A percentile compares a stretch with the other conserved stretches of the same genome.
Conservation (phyloP, 2,329 filamentous ascomycete species). For the Raffaelea arxii region DNA sequence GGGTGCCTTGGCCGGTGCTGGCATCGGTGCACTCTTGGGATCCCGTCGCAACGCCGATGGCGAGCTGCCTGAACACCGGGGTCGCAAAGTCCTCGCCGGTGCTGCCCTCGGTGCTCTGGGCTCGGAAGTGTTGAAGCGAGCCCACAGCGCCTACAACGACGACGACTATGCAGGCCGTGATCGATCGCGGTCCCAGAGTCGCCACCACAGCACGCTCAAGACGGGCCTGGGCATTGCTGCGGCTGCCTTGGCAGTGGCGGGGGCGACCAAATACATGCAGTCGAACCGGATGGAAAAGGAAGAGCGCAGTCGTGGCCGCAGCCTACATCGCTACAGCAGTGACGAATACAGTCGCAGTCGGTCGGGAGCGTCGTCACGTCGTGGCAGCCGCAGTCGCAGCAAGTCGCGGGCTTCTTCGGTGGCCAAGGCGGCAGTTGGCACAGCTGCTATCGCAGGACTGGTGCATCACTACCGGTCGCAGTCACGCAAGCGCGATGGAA, state of each 20-base stretch:
- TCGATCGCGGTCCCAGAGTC: slow-evolving; percentile 23
- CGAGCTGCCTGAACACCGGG: slow-evolving; percentile 39
- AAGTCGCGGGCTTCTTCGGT: slow-evolving; percentile 36
- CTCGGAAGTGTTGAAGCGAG: slow-evolving; percentile 50
- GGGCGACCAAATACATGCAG: slow-evolving; percentile 55
- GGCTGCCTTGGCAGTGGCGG: slow-evolving; percentile 53
- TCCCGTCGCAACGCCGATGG: slow-evolving; percentile 43
- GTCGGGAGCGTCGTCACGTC: slow-evolving; percentile 28
- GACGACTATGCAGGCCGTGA: slow-evolving; percentile 20
- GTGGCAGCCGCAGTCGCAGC: slow-evolving; percentile 19
- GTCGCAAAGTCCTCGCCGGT: slow-evolving; percentile 50
- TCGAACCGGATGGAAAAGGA: slow-evolving; percentile 51
- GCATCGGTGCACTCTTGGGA: slow-evolving; percentile 47
- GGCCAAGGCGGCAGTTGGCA: slow-evolving; percentile 49
- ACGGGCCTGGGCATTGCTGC: slow-evolving; percentile 54
- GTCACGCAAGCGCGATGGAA: slow-evolving; percentile 34
- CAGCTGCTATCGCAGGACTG: slow-evolving; percentile 47
- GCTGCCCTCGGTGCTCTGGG: slow-evolving; percentile 54
- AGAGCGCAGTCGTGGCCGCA: slow-evolving; percentile 46
- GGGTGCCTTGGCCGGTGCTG: slow-evolving; percentile 55
- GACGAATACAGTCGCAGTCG: slow-evolving; percentile 25
- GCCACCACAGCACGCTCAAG: slow-evolving; percentile 41
- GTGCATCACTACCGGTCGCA: slow-evolving; percentile 48
- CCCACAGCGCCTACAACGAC: slow-evolving; percentile 47
- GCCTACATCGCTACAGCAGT: slow-evolving; percentile 33